These are phyloP conservation scores for Iris pallida DNA, from an alignment of 116 monocot genomes.

Conservation along the genomic window DNA sequence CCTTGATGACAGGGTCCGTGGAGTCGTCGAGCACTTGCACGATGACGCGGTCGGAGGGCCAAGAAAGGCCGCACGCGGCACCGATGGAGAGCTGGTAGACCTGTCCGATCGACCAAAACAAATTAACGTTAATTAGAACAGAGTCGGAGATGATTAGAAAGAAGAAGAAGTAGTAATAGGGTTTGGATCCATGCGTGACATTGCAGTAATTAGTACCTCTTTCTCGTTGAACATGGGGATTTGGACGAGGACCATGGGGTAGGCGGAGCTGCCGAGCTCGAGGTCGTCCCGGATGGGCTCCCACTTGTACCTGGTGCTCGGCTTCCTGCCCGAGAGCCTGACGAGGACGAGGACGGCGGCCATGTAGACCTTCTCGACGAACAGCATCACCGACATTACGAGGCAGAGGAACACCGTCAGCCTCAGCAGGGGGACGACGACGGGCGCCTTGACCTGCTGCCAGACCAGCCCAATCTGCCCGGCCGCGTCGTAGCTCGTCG, in stretches of 20 bases:
- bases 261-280: slow-evolving; percentile 25
- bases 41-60: slow-evolving; percentile 54
- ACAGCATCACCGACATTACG: slow-evolving; percentile 34
- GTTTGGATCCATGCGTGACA: background rate
- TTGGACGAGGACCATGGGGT: slow-evolving; percentile 67
- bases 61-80: slow-evolving; percentile 40
- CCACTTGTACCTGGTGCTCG: slow-evolving; percentile 20
- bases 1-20: slow-evolving; percentile 48
- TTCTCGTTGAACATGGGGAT: slow-evolving; percentile 84
- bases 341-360: slow-evolving; percentile 18
- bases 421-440: slow-evolving; percentile 29
- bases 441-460: slow-evolving; percentile 16
- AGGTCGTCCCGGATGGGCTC: slow-evolving; percentile 23
- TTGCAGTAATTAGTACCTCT: slow-evolving; percentile 50
- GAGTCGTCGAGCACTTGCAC: slow-evolving; percentile 76
- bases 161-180: background rate
- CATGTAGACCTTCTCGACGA: slow-evolving; percentile 37
- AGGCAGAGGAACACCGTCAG: slow-evolving; percentile 20
- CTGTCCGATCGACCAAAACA: slow-evolving; percentile 14
- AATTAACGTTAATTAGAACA: background rate
- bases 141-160: background rate
- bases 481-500: background rate
- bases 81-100: slow-evolving; percentile 66
- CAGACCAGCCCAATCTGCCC: slow-evolving; percentile 17
- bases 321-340: slow-evolving; percentile 17